These are phyloP conservation scores for Alternaria ethzedia DNA, from an alignment of 2,329 filamentous ascomycete species.

Conservation along the genomic window DNA sequence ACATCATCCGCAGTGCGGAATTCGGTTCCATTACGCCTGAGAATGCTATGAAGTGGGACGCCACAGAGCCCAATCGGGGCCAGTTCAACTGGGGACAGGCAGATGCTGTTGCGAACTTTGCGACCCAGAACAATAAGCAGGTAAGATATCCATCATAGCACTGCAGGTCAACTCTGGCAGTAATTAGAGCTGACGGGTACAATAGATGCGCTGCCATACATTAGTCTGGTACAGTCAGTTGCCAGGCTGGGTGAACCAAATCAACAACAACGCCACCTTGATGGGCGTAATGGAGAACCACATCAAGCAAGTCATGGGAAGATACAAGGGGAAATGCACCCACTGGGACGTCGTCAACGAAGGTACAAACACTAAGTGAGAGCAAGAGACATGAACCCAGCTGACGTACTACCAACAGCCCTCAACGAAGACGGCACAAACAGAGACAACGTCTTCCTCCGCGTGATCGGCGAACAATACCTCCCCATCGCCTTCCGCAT, in stretches of 20 bases:
- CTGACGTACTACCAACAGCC: constrained; percentile 38
- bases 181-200: background rate
- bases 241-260: constrained; percentile 45
- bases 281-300: constrained; percentile 49
- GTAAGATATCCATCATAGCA: background rate
- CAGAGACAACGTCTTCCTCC: constrained; percentile 61
- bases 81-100: constrained; percentile 45
- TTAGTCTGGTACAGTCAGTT: constrained; percentile 50
- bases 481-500: constrained; percentile 64
- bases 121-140: constrained; percentile 43
- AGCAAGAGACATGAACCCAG: background rate
- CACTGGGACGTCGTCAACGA: constrained; percentile 50
- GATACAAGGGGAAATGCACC: constrained; percentile 48
- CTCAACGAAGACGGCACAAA: constrained; percentile 65
- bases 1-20: constrained; percentile 30
- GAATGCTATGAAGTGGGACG: constrained; percentile 51
- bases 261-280: constrained; percentile 45
- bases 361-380: constrained; percentile 10
- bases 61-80: constrained; percentile 44
- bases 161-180: background rate
- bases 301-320: constrained; percentile 44
- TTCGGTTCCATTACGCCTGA: constrained; percentile 48
- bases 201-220: constrained; percentile 46
- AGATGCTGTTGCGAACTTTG: constrained; percentile 46
- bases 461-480: constrained; percentile 63